Base-by-base conservation (phyloP, 768 basidiomycete species). In the Candolleomyces aberdarensis region DNA sequence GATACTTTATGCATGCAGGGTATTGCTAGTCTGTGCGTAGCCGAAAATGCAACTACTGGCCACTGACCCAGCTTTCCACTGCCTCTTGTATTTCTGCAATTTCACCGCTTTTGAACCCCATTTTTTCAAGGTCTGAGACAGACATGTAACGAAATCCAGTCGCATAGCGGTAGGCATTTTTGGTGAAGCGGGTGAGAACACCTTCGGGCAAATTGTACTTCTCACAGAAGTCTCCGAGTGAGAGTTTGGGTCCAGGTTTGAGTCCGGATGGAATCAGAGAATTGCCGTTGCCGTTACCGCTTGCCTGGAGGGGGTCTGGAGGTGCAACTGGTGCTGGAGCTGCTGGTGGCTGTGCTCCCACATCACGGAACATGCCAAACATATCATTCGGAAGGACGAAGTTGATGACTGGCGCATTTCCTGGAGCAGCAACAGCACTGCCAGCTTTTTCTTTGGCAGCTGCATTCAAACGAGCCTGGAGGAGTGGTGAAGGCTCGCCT, bases 1-100 rank as follows among this genome's bases (percentile, higher is more conserved):
- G 74, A 1, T 76, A 74, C 57, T 72, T 74, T 56, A 63, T 67
- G 50, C 71, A 75, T 64, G 67, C 71, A 14, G 72, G 74, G 3
- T 76, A 75, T 44, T 71, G 70, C 50, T 66, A 56, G 19, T 7
- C 56, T n/a, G 19, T 32, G 22, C 8, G 17, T 14, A 19, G 36
- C 13, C 3, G 14, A 40, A 13, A 50, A 39, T 50, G 11, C 6
- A 20, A 10, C n/a, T 11, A 49, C n/a, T 3, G 11, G 11, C 20
- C 14, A 6, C 15, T n/a, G 22, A 29, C 64, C 64, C 67, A 68
- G 6, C 32, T 47, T n/a, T 36, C 60, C 1, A 70, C 62, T 3
- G 69, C 67, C 43, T 68, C 64, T 32, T 66, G 66, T 29, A 68
- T 20, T 36, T 65, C 64, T 8, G 62, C 53, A 36, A 70, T 61